A percentile compares a stretch with the other conserved stretches of the same genome.
These are phyloP conservation scores for Stemphylium beticola DNA, from an alignment of 2,329 filamentous ascomycete genomes.

Conservation along the genomic window DNA sequence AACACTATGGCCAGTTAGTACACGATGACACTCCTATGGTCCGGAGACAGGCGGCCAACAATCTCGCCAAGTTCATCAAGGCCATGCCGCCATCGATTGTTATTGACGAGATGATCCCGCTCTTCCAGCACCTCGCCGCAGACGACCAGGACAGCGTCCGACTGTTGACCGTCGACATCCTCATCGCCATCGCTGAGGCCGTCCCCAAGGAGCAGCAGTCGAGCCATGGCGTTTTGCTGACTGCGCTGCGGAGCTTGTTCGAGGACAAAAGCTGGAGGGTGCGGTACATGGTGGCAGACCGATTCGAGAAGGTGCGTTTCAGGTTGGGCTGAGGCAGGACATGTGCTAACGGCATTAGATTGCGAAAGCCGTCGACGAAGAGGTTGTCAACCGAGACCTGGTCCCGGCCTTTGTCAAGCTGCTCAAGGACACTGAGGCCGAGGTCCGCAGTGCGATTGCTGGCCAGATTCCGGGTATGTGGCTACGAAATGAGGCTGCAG, in stretches of 20 bases:
- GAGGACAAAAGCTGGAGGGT: conserved; percentile 99
- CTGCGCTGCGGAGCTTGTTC: conserved; percentile 88
- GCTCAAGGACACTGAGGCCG: conserved; percentile 95
- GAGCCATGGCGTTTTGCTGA: conserved; percentile 91
- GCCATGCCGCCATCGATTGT: conserved; percentile 91
- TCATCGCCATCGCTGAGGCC: conserved; percentile 95
- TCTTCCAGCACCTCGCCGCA: conserved; percentile 94
- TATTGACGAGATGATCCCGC: conserved; percentile 97
- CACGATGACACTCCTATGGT: conserved; percentile 99
- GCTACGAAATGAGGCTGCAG: conserved; percentile 5
- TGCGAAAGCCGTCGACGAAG: conserved; percentile 96
- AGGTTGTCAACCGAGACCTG: conserved; percentile 90
- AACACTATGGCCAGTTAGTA: conserved; percentile 90
- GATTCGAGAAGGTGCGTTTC: conserved; percentile 84
- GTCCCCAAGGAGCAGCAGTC: conserved; percentile 98
- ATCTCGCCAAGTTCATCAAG: conserved; percentile 96
- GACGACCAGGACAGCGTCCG: conserved; percentile 98
- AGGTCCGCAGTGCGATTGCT: conserved; percentile 95
- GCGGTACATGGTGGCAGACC: conserved; percentile 98
- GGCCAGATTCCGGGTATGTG: conserved; percentile 84
- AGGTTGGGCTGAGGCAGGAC: conserved; percentile 12
- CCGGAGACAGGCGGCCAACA: conserved; percentile 92
- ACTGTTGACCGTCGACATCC: conserved; percentile 91
- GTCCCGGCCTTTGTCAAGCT: conserved; percentile 97
- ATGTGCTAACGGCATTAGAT: conserved; percentile 65